phyloP scores from a whole-genome alignment of 2,329 filamentous ascomycete genomes.

The Ilyonectria destructans region DNA sequence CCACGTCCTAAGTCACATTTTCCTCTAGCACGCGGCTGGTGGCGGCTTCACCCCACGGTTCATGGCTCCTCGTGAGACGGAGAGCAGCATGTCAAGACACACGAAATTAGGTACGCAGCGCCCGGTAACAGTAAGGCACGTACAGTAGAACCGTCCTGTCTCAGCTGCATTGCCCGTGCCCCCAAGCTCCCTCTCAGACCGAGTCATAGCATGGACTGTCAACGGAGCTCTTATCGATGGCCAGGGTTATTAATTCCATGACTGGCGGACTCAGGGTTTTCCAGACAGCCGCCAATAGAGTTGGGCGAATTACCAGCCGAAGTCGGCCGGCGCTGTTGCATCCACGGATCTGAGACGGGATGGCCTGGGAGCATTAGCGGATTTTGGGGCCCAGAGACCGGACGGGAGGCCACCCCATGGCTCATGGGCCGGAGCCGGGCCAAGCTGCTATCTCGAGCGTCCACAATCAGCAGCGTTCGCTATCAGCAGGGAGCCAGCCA shows the following conservation, averaged over 20 bases:
- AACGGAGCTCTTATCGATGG: conserved; percentile 43
- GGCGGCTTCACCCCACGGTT: conserved; percentile 21
- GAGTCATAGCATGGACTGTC: conserved; percentile 11
- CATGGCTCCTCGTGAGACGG: conserved; percentile 14
- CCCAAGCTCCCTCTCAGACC: conserved; percentile 6
- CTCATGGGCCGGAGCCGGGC: conserved; percentile 22
- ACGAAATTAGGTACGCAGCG: conserved; percentile 26
- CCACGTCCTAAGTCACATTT: not conserved
- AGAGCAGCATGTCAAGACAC: conserved; percentile 20
- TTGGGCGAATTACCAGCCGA: conserved; percentile 46
- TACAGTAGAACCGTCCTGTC: not conserved
- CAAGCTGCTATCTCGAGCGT: conserved; percentile 32
- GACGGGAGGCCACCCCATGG: conserved; percentile 14
- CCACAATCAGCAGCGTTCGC: conserved; percentile 16
- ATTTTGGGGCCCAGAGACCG: conserved; percentile 3
- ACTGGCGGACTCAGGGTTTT: conserved; percentile 30
- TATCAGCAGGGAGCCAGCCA: conserved; percentile 31
- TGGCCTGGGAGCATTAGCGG: conserved; percentile 17
- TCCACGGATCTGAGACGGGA: conserved; percentile 15
- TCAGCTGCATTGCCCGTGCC: conserved; percentile 7
- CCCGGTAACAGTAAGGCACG: conserved; percentile 4
- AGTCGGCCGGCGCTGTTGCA: conserved; percentile 42
- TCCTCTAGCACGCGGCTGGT: conserved; percentile 2
- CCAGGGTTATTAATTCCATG: conserved; percentile 40
- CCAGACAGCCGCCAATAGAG: conserved; percentile 43